Evolutionary conservation across 805 yeast genomes (phyloP), one percentile per base, ranked within the genome.

Genomic region (Tetrapisispora iriomotensis): DNA sequence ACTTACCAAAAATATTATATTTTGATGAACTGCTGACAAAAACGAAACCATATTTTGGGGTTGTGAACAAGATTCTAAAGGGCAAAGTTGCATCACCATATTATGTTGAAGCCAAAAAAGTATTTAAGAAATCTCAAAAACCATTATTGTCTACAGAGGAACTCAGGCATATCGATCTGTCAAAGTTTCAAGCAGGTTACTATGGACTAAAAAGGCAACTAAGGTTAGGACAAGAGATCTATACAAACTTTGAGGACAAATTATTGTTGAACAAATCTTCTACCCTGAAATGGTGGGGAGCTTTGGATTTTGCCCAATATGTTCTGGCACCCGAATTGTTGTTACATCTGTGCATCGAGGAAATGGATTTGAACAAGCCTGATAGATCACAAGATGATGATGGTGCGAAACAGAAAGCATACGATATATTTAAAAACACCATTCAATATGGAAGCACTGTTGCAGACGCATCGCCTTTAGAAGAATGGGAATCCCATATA

Each of bases 261-360:
- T 45, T 79, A 3, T 41, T 41, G 38, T 43, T 21, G 47, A 54
- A 31, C 41, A 37, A 58, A 45, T 73, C 73, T 46, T 58, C 62
- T 17, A 73, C 77, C 1, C 55, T 80, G 7, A 58, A 62, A 33
- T 81, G 77, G 63, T 80, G 86, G 84, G 74, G 82, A 2, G 48
- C 64, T 1, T 66, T 67, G 18, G 71, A 72, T 38, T 82, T 79
- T 51, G 58, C 71, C 3, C 65, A 72, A 14, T 76, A 74, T 48
- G 77, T 80, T 1, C 54, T 82, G 19, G 77, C 83, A 7, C 78
- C 81, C 21, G 88, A 81, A 47, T 54, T 81, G 6, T 65, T 77
- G 4, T 58, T 74, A 6, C 58, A 75, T 23, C 48, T 78, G 17
- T 69, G 74, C 7, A 64, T 67, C 52, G 67, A 69, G 3, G 80